Base-by-base conservation (phyloP, 495 filamentous ascomycete species). In the Xylaria flabelliformis region DNA sequence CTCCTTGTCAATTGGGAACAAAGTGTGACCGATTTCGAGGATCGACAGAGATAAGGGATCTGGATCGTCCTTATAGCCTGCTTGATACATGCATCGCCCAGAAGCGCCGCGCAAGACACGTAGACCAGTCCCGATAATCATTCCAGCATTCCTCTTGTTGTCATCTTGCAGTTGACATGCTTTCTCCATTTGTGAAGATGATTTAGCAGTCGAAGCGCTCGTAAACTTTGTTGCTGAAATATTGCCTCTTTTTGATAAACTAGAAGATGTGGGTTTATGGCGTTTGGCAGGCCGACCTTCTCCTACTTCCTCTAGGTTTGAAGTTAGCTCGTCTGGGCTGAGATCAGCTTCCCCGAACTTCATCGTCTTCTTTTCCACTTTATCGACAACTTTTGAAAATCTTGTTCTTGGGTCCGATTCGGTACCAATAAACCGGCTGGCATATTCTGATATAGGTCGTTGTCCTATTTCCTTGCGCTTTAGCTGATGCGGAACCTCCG, bases 161-260 rank as follows among this genome's bases (percentile, higher is more conserved):
- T 59, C 24, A 3, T 21, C 51, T 46, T 24, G 36, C 39, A 8
- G 34, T 10, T 46, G 15, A 39, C 12, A 12, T 24, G 26, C 32
- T 26, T 8, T 36, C 13, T 29, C 44, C 42, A 24, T 59, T 17
- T 24, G 7, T 19, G 12, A 26, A 17, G 73, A 62, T 24, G 65
- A 55, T 61, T 24, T 61, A 53, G 56, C 5, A 66, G 51, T 61
- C 56, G 66, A 56, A 42, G 66, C 46, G 8, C 32, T 34, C 17
- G 59, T 39, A 55, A 79, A 76, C 13, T 61, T 72, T 7, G 75
- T 76, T 26, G 44, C 42, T 48, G 3, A 10, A 36, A 78, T 79
- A 66, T 77, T 51, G 21, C 72, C 74, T 56, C 61, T 79, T 41
- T 66, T 74, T 15, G 76, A 79, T 41, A 78, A 61, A 53, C 74